Conservation (phyloP, 2,329 filamentous ascomycete species). For the Aphanoascus verrucosus region DNA sequence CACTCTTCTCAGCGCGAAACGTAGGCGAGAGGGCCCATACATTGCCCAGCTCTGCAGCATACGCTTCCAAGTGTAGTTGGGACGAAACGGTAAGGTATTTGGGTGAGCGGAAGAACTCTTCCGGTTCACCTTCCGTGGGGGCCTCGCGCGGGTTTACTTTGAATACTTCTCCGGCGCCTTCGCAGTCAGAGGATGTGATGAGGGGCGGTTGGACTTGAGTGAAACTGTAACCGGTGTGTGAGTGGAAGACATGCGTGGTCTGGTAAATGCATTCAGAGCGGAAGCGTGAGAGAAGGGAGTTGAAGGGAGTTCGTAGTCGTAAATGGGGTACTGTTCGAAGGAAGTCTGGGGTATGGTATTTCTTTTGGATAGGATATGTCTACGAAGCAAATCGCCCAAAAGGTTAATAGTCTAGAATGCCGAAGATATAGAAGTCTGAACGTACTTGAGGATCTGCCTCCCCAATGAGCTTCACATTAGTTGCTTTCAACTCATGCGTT, state of each 20-base stretch:
- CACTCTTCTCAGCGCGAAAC: slow-evolving; percentile 85
- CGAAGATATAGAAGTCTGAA: slow-evolving; percentile 14
- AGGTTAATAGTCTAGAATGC: neutral
- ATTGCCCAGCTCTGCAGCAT: slow-evolving; percentile 75
- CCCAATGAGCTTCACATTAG: slow-evolving; percentile 59
- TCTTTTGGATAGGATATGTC: slow-evolving; percentile 91
- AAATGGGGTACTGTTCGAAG: slow-evolving; percentile 82
- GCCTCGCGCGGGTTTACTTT: slow-evolving; percentile 46
- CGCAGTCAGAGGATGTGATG: slow-evolving; percentile 93
- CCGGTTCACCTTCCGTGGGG: slow-evolving; percentile 27
- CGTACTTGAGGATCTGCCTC: slow-evolving; percentile 67
- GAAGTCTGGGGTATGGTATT: slow-evolving; percentile 83
- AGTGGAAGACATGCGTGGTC: slow-evolving; percentile 63
- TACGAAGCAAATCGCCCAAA: slow-evolving; percentile 29
- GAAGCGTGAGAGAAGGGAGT: slow-evolving; percentile 68
- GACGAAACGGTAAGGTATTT: slow-evolving; percentile 95
- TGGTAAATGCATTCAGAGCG: slow-evolving; percentile 68
- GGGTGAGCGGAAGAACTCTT: slow-evolving; percentile 67
- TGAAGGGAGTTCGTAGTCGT: slow-evolving; percentile 67
- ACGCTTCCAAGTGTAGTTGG: slow-evolving; percentile 86
- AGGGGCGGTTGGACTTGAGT: slow-evolving; percentile 76
- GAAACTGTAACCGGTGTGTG: slow-evolving; percentile 48
- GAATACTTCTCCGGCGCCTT: slow-evolving; percentile 93
- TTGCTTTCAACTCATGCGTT: slow-evolving; percentile 69
- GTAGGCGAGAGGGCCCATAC: slow-evolving; percentile 93